A percentile compares a stretch with the other conserved stretches of the same genome.
Conservation (phyloP, 495 filamentous ascomycete genomes). For the Terfezia boudieri region DNA sequence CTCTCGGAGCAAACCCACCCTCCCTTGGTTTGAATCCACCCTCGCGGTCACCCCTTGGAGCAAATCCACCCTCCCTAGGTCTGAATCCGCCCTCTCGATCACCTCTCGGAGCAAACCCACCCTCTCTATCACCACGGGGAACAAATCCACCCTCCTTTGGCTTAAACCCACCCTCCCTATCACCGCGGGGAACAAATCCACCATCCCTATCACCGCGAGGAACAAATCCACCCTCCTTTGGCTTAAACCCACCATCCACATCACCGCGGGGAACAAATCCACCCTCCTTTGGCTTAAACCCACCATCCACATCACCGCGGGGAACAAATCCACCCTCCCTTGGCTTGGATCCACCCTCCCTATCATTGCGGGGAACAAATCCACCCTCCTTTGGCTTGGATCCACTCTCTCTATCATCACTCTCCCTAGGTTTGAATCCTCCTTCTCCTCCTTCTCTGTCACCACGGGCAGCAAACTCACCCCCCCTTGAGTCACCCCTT, state of each 20-base stretch:
- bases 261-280: neutral
- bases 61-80: neutral
- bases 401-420: neutral
- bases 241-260: neutral
- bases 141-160: neutral
- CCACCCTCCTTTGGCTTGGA: neutral
- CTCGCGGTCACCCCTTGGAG: neutral
- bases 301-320: neutral
- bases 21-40: neutral
- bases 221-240: neutral
- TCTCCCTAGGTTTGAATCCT: neutral
- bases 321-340: neutral
- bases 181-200: neutral
- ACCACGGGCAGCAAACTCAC: neutral
- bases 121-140: neutral
- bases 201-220: neutral
- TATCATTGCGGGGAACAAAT: neutral
- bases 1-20: neutral
- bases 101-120: neutral
- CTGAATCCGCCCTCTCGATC: neutral
- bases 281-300: neutral
- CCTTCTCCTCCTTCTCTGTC: neutral
- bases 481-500: slow-evolving; percentile 1
- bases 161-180: neutral
- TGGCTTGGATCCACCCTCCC: neutral